Conservation (phyloP, 169 alveolate species). For the Neospora caninum region DNA sequence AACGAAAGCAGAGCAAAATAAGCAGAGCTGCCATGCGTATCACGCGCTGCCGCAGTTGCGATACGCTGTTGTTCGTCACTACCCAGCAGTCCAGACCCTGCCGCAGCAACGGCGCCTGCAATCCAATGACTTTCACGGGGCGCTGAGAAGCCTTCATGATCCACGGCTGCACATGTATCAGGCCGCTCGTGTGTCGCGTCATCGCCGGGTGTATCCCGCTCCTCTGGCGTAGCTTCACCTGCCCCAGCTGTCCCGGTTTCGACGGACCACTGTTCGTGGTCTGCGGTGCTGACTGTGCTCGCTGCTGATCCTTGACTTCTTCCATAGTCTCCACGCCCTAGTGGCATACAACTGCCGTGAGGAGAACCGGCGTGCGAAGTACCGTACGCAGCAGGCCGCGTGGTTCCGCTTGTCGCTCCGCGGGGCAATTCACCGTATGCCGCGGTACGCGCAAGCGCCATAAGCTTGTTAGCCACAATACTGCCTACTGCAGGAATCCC, state of each 20-base stretch:
- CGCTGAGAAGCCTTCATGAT: too few species aligned
- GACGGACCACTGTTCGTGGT: not conserved
- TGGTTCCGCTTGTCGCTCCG: not conserved
- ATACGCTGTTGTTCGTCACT: not conserved
- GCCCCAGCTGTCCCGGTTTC: not conserved
- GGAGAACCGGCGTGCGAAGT: not conserved
- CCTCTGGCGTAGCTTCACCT: not conserved
- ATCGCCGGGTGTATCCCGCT: not conserved
- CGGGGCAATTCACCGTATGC: not conserved
- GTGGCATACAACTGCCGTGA: not conserved
- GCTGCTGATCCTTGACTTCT: too few species aligned
- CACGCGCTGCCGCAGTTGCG: not conserved
- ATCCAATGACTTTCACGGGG: not conserved
- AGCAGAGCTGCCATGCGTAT: not conserved
- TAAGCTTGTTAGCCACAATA: not conserved
- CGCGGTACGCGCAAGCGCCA: not conserved
- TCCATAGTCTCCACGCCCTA: too few species aligned
- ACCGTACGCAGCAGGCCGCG: too few species aligned
- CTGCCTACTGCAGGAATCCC: not conserved
- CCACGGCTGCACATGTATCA: too few species aligned
- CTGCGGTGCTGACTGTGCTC: not conserved
- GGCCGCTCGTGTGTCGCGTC: too few species aligned
- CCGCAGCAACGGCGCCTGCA: slow-evolving; percentile 10
- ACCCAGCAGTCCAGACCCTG: slow-evolving; percentile 14
- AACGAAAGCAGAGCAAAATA: not conserved